phyloP scores from a whole-genome alignment of 1,284 basidiomycete genomes.

The Cystobasidium slooffiae region DNA sequence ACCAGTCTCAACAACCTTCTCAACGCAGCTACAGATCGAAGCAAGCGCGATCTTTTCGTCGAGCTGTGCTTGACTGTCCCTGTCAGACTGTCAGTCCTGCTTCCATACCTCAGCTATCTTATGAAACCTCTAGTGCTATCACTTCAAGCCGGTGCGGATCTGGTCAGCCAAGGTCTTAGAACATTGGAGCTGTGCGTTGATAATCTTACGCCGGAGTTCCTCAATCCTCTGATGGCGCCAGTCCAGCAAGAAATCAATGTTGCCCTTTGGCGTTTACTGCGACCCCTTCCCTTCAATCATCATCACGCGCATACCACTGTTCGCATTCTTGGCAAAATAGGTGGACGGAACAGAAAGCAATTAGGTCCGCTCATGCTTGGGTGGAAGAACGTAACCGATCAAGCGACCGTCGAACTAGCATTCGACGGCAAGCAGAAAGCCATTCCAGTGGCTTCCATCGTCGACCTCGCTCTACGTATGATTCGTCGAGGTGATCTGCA shows the following conservation, averaged over 20 bases:
- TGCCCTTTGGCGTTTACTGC: slow-evolving; percentile 86
- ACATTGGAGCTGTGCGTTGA: slow-evolving; percentile 99
- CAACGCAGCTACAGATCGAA: slow-evolving; percentile 72
- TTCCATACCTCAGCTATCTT: slow-evolving; percentile 92
- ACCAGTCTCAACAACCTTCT: slow-evolving; percentile 91
- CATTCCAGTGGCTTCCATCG: slow-evolving; percentile 70
- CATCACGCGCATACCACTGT: slow-evolving; percentile 95
- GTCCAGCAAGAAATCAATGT: slow-evolving; percentile 94
- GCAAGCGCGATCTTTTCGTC: slow-evolving; percentile 85
- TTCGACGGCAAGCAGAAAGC: slow-evolving; percentile 73
- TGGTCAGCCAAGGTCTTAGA: slow-evolving; percentile 92
- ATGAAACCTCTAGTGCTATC: slow-evolving; percentile 97
- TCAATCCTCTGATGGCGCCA: slow-evolving; percentile 93
- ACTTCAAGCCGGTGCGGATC: slow-evolving; percentile 81
- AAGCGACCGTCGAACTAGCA: slow-evolving; percentile 71
- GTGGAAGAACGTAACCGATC: slow-evolving; percentile 71
- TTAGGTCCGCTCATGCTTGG: slow-evolving; percentile 78
- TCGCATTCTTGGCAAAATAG: slow-evolving; percentile 95
- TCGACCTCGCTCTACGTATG: slow-evolving; percentile 71
- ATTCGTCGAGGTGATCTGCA: slow-evolving; percentile 67
- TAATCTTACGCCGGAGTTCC: slow-evolving; percentile 96
- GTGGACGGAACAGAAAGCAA: slow-evolving; percentile 88
- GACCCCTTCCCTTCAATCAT: slow-evolving; percentile 86
- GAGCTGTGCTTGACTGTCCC: slow-evolving; percentile 98
- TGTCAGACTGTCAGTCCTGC: slow-evolving; percentile 88